These are phyloP conservation scores for Dryadomyces quercivorus DNA, from an alignment of 2,329 filamentous ascomycete species.

Conservation along the genomic window DNA sequence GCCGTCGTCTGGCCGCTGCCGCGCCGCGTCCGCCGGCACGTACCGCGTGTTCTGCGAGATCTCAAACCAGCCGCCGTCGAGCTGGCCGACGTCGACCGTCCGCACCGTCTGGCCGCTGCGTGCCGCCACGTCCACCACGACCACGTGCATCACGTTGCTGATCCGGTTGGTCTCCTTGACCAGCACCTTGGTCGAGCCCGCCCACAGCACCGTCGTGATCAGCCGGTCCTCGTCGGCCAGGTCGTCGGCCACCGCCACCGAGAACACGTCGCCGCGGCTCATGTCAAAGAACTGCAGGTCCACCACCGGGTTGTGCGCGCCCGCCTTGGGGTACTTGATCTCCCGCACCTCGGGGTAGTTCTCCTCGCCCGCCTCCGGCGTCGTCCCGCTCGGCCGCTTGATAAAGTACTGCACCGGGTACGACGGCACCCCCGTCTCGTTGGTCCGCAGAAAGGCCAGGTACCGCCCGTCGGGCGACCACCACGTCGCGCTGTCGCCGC, in stretches of 20 bases:
- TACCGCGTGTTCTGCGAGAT: slow-evolving; percentile 77
- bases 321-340: slow-evolving; percentile 97
- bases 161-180: slow-evolving; percentile 91
- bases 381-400: slow-evolving; percentile 65
- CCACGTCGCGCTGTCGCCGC: slow-evolving; percentile 76
- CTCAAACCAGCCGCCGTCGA: slow-evolving; percentile 98
- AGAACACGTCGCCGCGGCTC: slow-evolving; percentile 62
- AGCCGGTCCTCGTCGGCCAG: slow-evolving; percentile 74
- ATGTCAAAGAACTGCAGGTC: slow-evolving; percentile 84
- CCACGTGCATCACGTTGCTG: slow-evolving; percentile 78
- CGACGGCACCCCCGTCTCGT: slow-evolving; percentile 83
- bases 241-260: slow-evolving; percentile 62
- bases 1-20: slow-evolving; percentile 68
- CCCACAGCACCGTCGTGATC: slow-evolving; percentile 90
- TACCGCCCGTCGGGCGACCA: slow-evolving; percentile 87
- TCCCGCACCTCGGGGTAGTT: slow-evolving; percentile 79
- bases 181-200: slow-evolving; percentile 61
- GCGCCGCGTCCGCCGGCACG: slow-evolving; percentile 69
- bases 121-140: slow-evolving; percentile 66
- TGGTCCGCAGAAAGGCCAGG: slow-evolving; percentile 82
- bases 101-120: slow-evolving; percentile 69
- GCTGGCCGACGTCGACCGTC: slow-evolving; percentile 61
- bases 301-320: slow-evolving; percentile 84
- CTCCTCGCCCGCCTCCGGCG: slow-evolving; percentile 60
- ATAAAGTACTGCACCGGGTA: slow-evolving; percentile 92